These are phyloP conservation scores for Pseudophaeomoniella oleicola DNA, from an alignment of 2,329 filamentous ascomycete species.

Conservation along the genomic window DNA sequence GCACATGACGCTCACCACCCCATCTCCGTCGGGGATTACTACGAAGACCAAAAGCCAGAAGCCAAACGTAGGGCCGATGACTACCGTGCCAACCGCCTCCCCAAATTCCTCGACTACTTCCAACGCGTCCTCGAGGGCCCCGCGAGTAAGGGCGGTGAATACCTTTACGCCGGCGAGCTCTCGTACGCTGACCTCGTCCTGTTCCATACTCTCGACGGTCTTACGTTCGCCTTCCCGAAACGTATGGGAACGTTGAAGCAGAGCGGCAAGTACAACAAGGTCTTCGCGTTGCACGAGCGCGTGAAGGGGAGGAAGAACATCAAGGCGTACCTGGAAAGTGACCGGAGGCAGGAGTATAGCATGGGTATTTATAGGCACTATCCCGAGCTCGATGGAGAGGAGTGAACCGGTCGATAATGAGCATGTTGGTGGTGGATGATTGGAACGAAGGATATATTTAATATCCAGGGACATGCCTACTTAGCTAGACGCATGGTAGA, in stretches of 20 bases:
- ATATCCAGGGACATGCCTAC: too few species aligned
- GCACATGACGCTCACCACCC: constrained; percentile 66
- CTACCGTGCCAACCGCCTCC: constrained; percentile 48
- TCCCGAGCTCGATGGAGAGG: constrained; percentile 49
- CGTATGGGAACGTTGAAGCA: constrained; percentile 41
- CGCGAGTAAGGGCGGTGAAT: constrained; percentile 42
- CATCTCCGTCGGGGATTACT: constrained; percentile 43
- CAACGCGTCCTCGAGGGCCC: constrained; percentile 49
- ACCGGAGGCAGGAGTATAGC: constrained; percentile 45
- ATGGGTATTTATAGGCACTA: constrained; percentile 60
- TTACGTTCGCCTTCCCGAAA: constrained; percentile 52
- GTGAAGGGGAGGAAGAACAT: constrained; percentile 50
- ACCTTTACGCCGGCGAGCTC: constrained; percentile 49
- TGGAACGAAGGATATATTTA: too few species aligned
- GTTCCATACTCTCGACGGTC: constrained; percentile 53
- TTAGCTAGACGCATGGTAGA: too few species aligned
- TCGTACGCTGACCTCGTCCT: constrained; percentile 61
- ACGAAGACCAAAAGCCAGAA: constrained; percentile 63
- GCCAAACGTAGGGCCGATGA: constrained; percentile 41
- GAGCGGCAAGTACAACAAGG: constrained; percentile 40
- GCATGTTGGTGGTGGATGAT: too few species aligned
- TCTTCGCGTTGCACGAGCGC: constrained; percentile 50
- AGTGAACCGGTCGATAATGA: background rate
- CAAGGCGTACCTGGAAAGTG: constrained; percentile 54
- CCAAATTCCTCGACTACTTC: constrained; percentile 60